Percentiles rank a stretch among this genome's conserved stretches.
These are phyloP conservation scores for Saxophila tyrrhenica DNA, from an alignment of 495 filamentous ascomycete species.

Conservation along the genomic window DNA sequence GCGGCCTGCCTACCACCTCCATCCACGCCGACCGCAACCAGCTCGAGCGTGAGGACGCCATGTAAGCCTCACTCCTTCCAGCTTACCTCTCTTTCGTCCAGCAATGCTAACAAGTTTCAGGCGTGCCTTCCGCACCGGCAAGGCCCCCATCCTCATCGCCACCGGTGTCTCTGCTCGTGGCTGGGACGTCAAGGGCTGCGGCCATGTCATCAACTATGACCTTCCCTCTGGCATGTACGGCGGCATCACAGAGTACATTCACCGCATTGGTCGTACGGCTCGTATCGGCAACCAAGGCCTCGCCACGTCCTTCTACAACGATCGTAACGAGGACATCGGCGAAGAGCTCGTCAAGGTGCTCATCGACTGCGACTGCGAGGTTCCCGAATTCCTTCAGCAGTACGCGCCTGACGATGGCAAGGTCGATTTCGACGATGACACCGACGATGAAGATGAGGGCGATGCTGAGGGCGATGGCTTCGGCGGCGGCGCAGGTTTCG, in stretches of 20 bases:
- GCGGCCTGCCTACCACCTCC: constrained; percentile 64
- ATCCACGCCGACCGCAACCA: constrained; percentile 85
- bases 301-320: constrained; percentile 81
- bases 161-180: constrained; percentile 81
- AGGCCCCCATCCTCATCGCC: constrained; percentile 66
- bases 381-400: constrained; percentile 71
- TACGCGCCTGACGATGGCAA: constrained; percentile 45
- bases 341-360: constrained; percentile 62
- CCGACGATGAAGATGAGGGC: constrained; percentile 13
- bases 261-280: constrained; percentile 91
- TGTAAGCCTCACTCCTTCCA: constrained; percentile 40
- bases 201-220: constrained; percentile 90
- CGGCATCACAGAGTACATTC: constrained; percentile 89
- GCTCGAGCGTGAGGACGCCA: constrained; percentile 81
- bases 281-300: constrained; percentile 82
- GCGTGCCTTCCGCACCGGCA: constrained; percentile 68
- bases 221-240: constrained; percentile 57
- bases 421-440: constrained; percentile 17
- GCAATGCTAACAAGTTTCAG: constrained; percentile 24
- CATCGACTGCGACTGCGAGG: constrained; percentile 58
- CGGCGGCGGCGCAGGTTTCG: neutral
- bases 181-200: constrained; percentile 66
- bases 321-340: constrained; percentile 42
- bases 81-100: neutral
- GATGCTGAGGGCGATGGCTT: neutral